Evolutionary conservation across 2,329 filamentous ascomycete genomes (phyloP).

Genomic region (Dissoconium aciculare): DNA sequence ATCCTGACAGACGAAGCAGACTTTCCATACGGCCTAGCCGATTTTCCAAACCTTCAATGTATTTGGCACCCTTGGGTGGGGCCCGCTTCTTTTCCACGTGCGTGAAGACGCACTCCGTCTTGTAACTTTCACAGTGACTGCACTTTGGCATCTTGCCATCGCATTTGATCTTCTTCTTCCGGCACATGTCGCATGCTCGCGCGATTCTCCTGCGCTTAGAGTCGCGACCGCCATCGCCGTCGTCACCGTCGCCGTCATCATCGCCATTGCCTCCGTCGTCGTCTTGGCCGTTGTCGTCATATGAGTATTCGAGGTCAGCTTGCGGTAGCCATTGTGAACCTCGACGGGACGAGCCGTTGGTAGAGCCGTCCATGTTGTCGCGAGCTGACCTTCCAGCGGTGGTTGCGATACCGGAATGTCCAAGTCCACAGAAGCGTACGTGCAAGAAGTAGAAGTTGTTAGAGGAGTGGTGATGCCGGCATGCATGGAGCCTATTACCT

Average conservation of each 20-base stretch:
- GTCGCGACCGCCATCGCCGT: slow-evolving; percentile 35
- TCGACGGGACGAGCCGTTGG: background rate
- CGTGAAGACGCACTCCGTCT: slow-evolving; percentile 93
- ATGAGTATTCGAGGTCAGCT: slow-evolving; percentile 5
- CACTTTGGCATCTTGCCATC: slow-evolving; percentile 91
- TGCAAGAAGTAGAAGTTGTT: no score
- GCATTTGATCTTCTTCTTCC: slow-evolving; percentile 94
- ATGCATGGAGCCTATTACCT: no score
- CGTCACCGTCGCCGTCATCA: slow-evolving; percentile 13
- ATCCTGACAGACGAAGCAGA: slow-evolving; percentile 67
- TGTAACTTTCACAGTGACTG: slow-evolving; percentile 93
- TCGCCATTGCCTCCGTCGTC: slow-evolving; percentile 8
- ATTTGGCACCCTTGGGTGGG: slow-evolving; percentile 94
- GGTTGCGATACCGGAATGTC: no score
- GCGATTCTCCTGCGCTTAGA: slow-evolving; percentile 81
- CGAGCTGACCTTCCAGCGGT: no score
- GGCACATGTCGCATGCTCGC: slow-evolving; percentile 87
- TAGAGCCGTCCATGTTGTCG: background rate
- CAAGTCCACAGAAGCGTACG: no score
- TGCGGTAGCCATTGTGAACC: slow-evolving; percentile 1
- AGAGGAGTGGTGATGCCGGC: no score
- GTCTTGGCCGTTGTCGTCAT: slow-evolving; percentile 16
- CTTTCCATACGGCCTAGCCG: slow-evolving; percentile 92
- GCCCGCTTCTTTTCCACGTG: slow-evolving; percentile 98
- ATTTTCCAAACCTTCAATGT: slow-evolving; percentile 94